Evolutionary conservation across 371 early-diverging fungal genomes (phyloP).

Genomic region (Mucor circinelloides): DNA sequence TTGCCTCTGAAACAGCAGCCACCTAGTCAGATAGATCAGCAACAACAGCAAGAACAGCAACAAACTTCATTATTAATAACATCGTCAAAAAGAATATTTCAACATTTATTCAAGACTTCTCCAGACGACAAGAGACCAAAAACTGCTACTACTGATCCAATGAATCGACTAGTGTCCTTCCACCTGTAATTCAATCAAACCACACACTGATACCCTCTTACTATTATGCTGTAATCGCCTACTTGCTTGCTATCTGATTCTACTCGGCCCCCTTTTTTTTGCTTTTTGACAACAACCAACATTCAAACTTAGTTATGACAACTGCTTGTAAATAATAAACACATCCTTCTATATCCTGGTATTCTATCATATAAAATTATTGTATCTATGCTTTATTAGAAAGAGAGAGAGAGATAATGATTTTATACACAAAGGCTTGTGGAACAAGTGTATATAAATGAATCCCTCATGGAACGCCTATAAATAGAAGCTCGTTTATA

Average conservation of each 20-base stretch:
- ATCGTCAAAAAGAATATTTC: conserved; percentile 1
- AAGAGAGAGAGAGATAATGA: not conserved
- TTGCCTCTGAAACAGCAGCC: not conserved
- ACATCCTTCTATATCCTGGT: not conserved
- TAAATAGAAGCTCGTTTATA: not conserved
- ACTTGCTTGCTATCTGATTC: not conserved
- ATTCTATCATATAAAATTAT: not conserved
- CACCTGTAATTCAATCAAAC: conserved; percentile 10
- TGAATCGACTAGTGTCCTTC: conserved; percentile 24
- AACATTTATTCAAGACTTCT: conserved; percentile 13
- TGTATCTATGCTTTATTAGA: not conserved
- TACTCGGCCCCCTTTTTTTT: not conserved
- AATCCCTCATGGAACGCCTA: not conserved
- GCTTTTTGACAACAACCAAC: not conserved
- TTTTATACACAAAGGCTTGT: not conserved
- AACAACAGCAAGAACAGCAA: not conserved
- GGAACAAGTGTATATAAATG: not conserved
- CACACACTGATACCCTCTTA: not conserved
- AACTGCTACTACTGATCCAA: conserved; percentile 17
- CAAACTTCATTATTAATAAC: not conserved
- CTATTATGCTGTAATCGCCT: not conserved
- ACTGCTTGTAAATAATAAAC: not conserved
- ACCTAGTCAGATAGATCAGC: not conserved
- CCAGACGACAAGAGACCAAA: conserved; percentile 1
- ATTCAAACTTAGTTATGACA: not conserved